Conservation (phyloP, 441 rosid genomes). For the Melastoma candidum region DNA sequence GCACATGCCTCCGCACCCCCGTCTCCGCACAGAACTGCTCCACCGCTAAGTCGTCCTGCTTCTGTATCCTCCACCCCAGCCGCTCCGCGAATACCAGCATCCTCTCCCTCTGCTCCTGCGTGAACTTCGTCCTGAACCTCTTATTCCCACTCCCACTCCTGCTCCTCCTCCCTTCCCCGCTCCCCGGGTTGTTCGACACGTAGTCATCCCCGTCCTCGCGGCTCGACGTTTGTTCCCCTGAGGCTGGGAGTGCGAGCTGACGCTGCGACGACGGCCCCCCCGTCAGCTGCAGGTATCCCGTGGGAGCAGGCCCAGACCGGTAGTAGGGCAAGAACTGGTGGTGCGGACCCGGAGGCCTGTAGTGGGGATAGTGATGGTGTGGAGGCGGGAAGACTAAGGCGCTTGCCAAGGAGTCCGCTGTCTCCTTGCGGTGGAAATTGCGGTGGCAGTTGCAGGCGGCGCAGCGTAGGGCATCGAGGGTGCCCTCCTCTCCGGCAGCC, state of each 20-base stretch:
- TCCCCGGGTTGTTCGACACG: constrained; percentile 66
- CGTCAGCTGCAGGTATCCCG: constrained; percentile 58
- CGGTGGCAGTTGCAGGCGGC: constrained; percentile 96
- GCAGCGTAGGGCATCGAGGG: constrained; percentile 69
- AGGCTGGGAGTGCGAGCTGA: constrained; percentile 38
- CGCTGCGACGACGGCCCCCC: constrained; percentile 20
- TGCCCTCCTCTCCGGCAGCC: constrained; percentile 78
- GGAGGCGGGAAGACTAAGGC: not conserved
- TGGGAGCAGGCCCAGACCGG: constrained; percentile 40
- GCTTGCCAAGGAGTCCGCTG: constrained; percentile 17
- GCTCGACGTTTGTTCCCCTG: constrained; percentile 27
- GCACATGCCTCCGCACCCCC: constrained; percentile 66
- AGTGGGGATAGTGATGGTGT: constrained; percentile 21
- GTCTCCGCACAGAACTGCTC: constrained; percentile 70
- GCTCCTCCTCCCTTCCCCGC: constrained; percentile 32
- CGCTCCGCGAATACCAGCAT: constrained; percentile 69
- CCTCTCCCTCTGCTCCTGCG: constrained; percentile 76
- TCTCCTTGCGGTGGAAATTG: constrained; percentile 92
- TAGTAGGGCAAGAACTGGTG: constrained; percentile 56
- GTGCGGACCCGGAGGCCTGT: constrained; percentile 18
- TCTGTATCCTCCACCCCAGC: constrained; percentile 84
- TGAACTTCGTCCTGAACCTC: constrained; percentile 71
- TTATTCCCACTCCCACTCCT: constrained; percentile 32
- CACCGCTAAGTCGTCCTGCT: constrained; percentile 71
- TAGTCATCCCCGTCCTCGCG: constrained; percentile 56